Percentiles rank a stretch among this genome's conserved stretches.
Evolutionary conservation across 306 rosid genomes (phyloP).

Genomic region (Cajanus cajan): DNA sequence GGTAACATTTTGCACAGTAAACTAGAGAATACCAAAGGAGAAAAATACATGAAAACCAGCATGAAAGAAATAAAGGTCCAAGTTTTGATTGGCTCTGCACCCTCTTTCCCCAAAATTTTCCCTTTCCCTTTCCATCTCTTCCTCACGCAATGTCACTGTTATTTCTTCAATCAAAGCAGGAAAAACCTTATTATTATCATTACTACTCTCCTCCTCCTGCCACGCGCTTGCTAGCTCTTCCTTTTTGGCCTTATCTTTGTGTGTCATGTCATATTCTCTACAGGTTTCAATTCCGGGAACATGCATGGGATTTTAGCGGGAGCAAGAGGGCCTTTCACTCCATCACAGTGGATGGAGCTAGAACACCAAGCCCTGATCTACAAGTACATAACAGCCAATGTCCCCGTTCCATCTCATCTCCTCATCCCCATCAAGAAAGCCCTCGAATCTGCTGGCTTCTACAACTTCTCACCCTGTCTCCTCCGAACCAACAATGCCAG

Average conservation of each 20-base stretch:
- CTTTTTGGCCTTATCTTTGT: no score
- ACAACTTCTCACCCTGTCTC: slow-evolving; percentile 48
- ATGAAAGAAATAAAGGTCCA: slow-evolving; percentile 23
- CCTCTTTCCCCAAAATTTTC: no score
- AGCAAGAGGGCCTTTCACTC: slow-evolving; percentile 71
- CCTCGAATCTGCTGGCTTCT: slow-evolving; percentile 68
- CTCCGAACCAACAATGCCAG: slow-evolving; percentile 68
- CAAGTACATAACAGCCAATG: slow-evolving; percentile 78
- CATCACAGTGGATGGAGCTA: slow-evolving; percentile 94
- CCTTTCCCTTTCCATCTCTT: no score
- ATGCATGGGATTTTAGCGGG: slow-evolving; percentile 54
- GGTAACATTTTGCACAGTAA: slow-evolving; percentile 29
- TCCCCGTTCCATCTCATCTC: slow-evolving; percentile 75
- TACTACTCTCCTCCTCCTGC: no score
- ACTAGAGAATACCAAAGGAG: slow-evolving; percentile 40
- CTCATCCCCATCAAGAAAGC: slow-evolving; percentile 83
- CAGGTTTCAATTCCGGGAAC: slow-evolving; percentile 50
- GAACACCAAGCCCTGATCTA: slow-evolving; percentile 97
- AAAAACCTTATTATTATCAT: no score
- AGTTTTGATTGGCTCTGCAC: slow-evolving; percentile 44
- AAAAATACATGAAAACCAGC: slow-evolving; percentile 27
- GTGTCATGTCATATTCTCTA: no score
- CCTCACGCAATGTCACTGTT: no score
- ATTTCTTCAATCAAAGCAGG: slow-evolving; percentile 2
- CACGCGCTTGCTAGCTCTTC: no score